These are phyloP conservation scores for Straminergon stramineum DNA, from an alignment of 225 moss, liverwort and hornwort genomes.

Conservation along the genomic window DNA sequence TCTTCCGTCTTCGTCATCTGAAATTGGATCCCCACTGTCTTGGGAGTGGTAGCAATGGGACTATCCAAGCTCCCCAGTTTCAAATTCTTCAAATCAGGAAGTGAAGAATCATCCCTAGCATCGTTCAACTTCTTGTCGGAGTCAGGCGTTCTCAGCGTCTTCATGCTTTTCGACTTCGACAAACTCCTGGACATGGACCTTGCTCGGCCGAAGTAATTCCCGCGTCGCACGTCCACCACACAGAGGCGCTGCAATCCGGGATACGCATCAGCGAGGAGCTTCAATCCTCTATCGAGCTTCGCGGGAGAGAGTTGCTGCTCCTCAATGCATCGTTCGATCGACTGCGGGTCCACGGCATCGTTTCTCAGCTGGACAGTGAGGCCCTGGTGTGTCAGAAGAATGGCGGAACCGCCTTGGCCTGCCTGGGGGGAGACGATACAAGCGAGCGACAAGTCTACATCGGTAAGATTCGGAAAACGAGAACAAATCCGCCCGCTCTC, in stretches of 20 bases:
- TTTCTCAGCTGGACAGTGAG: slow-evolving; percentile 52
- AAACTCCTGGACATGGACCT: slow-evolving; percentile 31
- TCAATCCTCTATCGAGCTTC: slow-evolving; percentile 60
- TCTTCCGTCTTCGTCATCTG: slow-evolving; percentile 25
- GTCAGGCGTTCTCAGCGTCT: slow-evolving; percentile 19
- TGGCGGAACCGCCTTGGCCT: slow-evolving; percentile 24
- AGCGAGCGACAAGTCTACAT: slow-evolving; percentile 72
- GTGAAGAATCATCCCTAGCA: neutral
- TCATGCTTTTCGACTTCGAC: slow-evolving; percentile 35
- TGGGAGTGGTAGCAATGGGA: slow-evolving; percentile 16
- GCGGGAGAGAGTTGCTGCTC: slow-evolving; percentile 61
- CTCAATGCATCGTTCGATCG: slow-evolving; percentile 67
- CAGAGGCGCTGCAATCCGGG: slow-evolving; percentile 77
- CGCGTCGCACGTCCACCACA: slow-evolving; percentile 73
- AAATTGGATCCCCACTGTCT: neutral
- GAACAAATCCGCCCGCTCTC: slow-evolving; percentile 65
- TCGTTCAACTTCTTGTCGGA: slow-evolving; percentile 16
- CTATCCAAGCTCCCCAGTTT: slow-evolving; percentile 10
- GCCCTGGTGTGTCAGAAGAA: slow-evolving; percentile 50
- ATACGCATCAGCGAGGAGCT: slow-evolving; percentile 62
- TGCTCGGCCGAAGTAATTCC: slow-evolving; percentile 41
- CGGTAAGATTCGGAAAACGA: slow-evolving; percentile 76
- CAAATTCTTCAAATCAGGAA: slow-evolving; percentile 14
- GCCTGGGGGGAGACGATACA: slow-evolving; percentile 46
- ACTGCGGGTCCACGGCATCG: slow-evolving; percentile 50